Conservation (phyloP, 2,329 filamentous ascomycete genomes). For the Xylariaceae sp. region DNA sequence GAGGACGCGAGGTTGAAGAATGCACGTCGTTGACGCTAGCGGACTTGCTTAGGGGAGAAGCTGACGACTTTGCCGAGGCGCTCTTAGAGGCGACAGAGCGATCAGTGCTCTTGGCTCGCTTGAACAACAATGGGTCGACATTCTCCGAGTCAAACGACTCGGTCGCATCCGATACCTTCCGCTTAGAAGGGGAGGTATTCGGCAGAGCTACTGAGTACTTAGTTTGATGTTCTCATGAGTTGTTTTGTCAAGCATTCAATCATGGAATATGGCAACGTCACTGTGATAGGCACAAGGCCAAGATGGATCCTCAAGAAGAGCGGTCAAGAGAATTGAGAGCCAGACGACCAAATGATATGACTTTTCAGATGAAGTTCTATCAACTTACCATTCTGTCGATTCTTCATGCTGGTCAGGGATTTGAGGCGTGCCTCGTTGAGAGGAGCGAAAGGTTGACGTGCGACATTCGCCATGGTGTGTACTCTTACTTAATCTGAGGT, state of each 20-base stretch:
- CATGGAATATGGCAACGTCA: neutral
- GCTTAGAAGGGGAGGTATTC: conserved; percentile 43
- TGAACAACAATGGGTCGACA: conserved; percentile 53
- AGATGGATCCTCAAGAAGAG: neutral
- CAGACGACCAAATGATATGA: neutral
- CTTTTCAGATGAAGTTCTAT: neutral
- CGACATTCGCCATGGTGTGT: conserved; percentile 48
- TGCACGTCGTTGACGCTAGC: conserved; percentile 34
- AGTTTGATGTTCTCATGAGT: conserved; percentile 20
- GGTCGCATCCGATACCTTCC: conserved; percentile 50
- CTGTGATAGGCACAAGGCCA: neutral
- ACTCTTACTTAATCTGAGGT: conserved; percentile 3
- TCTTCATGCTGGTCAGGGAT: conserved; percentile 68
- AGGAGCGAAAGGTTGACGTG: conserved; percentile 70
- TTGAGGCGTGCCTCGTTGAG: conserved; percentile 65
- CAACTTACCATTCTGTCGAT: conserved; percentile 65
- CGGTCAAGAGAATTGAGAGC: neutral
- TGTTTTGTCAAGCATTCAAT: no score
- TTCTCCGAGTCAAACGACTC: conserved; percentile 56
- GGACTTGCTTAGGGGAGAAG: conserved; percentile 43
- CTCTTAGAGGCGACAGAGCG: conserved; percentile 38
- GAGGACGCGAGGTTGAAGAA: conserved; percentile 33
- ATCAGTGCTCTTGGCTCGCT: conserved; percentile 49
- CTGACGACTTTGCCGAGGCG: conserved; percentile 43
- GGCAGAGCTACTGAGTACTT: conserved; percentile 37